Conservation (phyloP, 2,329 filamentous ascomycete genomes). For the Orbilia quercus region DNA sequence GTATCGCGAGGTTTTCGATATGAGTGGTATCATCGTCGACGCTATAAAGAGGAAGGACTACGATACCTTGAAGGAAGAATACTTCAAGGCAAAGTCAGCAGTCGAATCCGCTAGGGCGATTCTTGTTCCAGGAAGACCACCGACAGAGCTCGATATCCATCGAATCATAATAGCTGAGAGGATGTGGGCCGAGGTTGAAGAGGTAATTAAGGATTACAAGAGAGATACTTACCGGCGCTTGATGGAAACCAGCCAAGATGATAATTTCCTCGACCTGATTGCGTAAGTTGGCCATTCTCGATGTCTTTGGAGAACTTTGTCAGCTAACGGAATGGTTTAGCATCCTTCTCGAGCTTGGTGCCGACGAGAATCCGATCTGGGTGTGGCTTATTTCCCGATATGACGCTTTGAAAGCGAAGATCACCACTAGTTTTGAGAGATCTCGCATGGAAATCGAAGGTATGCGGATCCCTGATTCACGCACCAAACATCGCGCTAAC, state of each 20-base stretch:
- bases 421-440: slow-evolving; percentile 82
- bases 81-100: slow-evolving; percentile 82
- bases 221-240: slow-evolving; percentile 87
- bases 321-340: slow-evolving; percentile 29
- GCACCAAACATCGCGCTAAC: slow-evolving; percentile 6
- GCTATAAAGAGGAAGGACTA: slow-evolving; percentile 92
- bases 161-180: slow-evolving; percentile 87
- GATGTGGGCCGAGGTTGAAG: slow-evolving; percentile 94
- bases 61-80: slow-evolving; percentile 86
- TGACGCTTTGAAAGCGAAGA: slow-evolving; percentile 87
- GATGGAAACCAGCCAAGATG: slow-evolving; percentile 69
- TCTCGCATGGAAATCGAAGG: slow-evolving; percentile 87
- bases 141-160: slow-evolving; percentile 83
- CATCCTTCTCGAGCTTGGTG: slow-evolving; percentile 89
- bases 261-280: slow-evolving; percentile 91
- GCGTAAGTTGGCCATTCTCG: slow-evolving; percentile 62
- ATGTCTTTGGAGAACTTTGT: background rate
- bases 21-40: slow-evolving; percentile 80
- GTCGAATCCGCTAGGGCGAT: slow-evolving; percentile 80
- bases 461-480: slow-evolving; percentile 20
- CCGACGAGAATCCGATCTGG: slow-evolving; percentile 96
- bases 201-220: slow-evolving; percentile 87
- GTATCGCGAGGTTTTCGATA: slow-evolving; percentile 83
- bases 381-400: slow-evolving; percentile 92
- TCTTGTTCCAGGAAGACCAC: slow-evolving; percentile 69